These are phyloP conservation scores for Conidiobolus incongruus DNA, from an alignment of 371 early-diverging fungal genomes.

Conservation along the genomic window DNA sequence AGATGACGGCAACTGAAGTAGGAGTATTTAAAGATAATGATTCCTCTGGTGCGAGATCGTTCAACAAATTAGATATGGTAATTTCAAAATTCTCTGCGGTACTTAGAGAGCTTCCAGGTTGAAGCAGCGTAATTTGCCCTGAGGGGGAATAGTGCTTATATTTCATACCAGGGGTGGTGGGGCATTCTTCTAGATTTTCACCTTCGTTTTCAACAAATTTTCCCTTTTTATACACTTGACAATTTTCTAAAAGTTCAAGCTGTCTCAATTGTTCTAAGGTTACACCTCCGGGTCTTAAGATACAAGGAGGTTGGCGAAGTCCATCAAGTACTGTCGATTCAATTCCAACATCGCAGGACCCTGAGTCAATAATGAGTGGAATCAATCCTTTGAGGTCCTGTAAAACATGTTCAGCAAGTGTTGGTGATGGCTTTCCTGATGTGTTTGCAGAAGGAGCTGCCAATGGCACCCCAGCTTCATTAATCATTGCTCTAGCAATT, in stretches of 20 bases:
- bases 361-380: slow-evolving; percentile 81
- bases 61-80: not conserved
- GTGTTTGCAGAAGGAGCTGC: slow-evolving; percentile 99
- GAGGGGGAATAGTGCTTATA: slow-evolving; percentile 97
- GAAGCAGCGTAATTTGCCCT: slow-evolving; percentile 61
- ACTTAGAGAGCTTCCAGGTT: slow-evolving; percentile 6
- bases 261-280: slow-evolving; percentile 51
- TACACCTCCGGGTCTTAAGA: slow-evolving; percentile 96
- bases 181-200: slow-evolving; percentile 34
- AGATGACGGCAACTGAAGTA: not conserved
- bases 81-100: not conserved
- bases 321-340: slow-evolving; percentile 95
- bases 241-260: slow-evolving; percentile 20
- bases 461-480: slow-evolving; percentile 69
- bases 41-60: not conserved
- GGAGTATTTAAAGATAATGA: not conserved
- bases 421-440: slow-evolving; percentile 92
- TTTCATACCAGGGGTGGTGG: slow-evolving; percentile 97
- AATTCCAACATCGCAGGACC: slow-evolving; percentile 77
- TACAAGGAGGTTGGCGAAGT: slow-evolving; percentile 37
- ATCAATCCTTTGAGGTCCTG: slow-evolving; percentile 72
- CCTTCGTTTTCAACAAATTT: slow-evolving; percentile 28
- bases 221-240: slow-evolving; percentile 58
- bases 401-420: slow-evolving; percentile 74
- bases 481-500: slow-evolving; percentile 76